Evolutionary conservation across 345 rosid species (phyloP).

Genomic region (Laguncularia racemosa): DNA sequence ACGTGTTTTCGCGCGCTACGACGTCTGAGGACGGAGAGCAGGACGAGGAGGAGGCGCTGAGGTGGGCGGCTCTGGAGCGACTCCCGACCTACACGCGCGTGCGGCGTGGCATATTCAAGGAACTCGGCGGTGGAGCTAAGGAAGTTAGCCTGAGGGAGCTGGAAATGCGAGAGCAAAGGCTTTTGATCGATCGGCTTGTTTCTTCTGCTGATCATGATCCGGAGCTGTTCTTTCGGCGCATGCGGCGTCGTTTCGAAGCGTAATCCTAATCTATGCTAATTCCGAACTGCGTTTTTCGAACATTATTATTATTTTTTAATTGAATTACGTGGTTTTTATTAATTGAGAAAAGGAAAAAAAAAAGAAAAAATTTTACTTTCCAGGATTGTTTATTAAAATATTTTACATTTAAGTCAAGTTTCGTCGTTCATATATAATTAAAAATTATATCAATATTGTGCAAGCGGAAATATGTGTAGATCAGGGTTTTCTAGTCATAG

Average conservation of each 20-base stretch:
- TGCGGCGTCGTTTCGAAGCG: conserved; percentile 73
- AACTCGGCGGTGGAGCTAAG: conserved; percentile 52
- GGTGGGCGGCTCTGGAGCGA: conserved; percentile 90
- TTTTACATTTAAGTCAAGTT: no score
- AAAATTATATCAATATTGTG: no score
- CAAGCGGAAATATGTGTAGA: no score
- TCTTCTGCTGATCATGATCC: conserved; percentile 73
- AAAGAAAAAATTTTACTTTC: no score
- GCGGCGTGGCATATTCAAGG: conserved; percentile 72
- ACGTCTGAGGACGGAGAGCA: conserved; percentile 47
- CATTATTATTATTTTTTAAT: not conserved
- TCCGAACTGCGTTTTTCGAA: no score
- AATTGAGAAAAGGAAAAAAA: no score
- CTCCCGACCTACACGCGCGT: conserved; percentile 70
- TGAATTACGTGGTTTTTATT: not conserved
- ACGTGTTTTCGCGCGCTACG: conserved; percentile 63
- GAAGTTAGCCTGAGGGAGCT: conserved; percentile 72
- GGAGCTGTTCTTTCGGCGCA: conserved; percentile 74
- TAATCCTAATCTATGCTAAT: conserved; percentile 18
- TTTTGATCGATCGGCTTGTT: conserved; percentile 67
- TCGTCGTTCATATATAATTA: no score
- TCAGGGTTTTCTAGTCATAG: no score
- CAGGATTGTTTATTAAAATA: no score
- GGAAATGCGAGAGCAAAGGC: conserved; percentile 55
- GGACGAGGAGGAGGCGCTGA: conserved; percentile 86